Percentiles rank a stretch among this genome's conserved stretches.
phyloP scores from a whole-genome alignment of 1,284 basidiomycete genomes.

The Cutaneotrichosporon cavernicola region DNA sequence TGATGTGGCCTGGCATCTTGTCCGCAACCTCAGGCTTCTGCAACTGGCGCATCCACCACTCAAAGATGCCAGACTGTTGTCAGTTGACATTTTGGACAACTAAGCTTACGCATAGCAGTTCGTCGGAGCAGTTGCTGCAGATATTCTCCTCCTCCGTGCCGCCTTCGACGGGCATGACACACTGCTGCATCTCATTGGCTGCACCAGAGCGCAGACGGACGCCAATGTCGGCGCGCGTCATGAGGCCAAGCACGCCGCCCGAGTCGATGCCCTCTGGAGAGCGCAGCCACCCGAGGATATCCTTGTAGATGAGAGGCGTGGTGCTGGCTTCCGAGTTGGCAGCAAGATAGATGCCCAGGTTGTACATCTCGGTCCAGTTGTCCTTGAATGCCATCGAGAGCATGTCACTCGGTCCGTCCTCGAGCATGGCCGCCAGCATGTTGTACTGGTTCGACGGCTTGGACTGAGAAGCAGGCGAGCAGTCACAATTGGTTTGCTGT shows the following conservation, averaged over 20 bases:
- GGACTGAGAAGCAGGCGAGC: slow-evolving; percentile 19
- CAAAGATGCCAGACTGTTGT: slow-evolving; percentile 27
- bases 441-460: slow-evolving; percentile 21
- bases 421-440: slow-evolving; percentile 20
- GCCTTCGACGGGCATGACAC: slow-evolving; percentile 20
- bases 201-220: slow-evolving; percentile 25
- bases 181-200: slow-evolving; percentile 29
- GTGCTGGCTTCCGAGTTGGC: slow-evolving; percentile 1
- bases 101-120: slow-evolving; percentile 27
- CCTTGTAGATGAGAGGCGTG: slow-evolving; percentile 15
- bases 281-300: slow-evolving; percentile 26
- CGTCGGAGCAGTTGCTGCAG: slow-evolving; percentile 29
- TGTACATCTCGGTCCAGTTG: slow-evolving; percentile 31
- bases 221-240: slow-evolving; percentile 29
- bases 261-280: slow-evolving; percentile 22
- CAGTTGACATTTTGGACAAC: neutral
- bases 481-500: slow-evolving; percentile 21
- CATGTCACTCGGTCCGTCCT: slow-evolving; percentile 29
- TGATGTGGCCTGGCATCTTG: slow-evolving; percentile 16
- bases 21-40: slow-evolving; percentile 24
- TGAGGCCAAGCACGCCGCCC: slow-evolving; percentile 28
- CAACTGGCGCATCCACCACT: slow-evolving; percentile 34
- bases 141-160: slow-evolving; percentile 16
- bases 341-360: slow-evolving; percentile 23
- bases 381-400: slow-evolving; percentile 31